Conservation (phyloP, 257 asterid genomes). For the Nicotiana knightiana region DNA sequence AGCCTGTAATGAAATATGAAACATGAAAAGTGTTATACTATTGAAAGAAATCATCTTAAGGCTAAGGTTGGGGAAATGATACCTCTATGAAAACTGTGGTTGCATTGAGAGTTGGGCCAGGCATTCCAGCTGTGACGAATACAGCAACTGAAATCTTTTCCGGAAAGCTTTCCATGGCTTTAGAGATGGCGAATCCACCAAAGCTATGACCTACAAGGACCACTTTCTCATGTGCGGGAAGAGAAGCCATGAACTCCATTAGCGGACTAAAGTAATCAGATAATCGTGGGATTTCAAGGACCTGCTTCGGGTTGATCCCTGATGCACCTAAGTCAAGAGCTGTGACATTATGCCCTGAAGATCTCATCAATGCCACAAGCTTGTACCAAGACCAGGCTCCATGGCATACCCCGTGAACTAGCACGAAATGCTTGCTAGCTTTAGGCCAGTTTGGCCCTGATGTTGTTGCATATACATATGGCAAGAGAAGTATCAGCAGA, state of each 20-base stretch:
- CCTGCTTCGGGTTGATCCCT: conserved; percentile 23
- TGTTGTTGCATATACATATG: not conserved
- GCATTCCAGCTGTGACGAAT: conserved; percentile 25
- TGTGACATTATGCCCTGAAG: conserved; percentile 28
- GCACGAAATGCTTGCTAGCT: conserved; percentile 21
- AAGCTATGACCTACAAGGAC: conserved; percentile 29
- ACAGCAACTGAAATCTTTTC: conserved; percentile 22
- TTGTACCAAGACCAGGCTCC: conserved; percentile 43
- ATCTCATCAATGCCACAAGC: conserved; percentile 15
- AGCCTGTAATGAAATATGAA: not conserved
- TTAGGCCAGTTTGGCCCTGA: not conserved
- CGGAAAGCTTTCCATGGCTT: conserved; percentile 30
- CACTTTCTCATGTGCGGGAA: conserved; percentile 20
- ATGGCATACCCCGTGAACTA: conserved; percentile 29
- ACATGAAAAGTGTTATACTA: not conserved
- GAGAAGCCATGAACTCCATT: conserved; percentile 23
- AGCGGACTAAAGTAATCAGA: conserved; percentile 26
- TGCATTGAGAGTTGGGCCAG: conserved; percentile 13
- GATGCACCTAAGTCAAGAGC: conserved; percentile 33
- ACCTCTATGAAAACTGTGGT: conserved; percentile 10
- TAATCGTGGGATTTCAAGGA: not conserved
- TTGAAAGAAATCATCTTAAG: not conserved
- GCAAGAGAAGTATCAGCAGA: not conserved
- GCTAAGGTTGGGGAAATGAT: not conserved
- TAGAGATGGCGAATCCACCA: conserved; percentile 25